Base-by-base conservation (phyloP, 768 basidiomycete species). In the Hericium rajendrae region DNA sequence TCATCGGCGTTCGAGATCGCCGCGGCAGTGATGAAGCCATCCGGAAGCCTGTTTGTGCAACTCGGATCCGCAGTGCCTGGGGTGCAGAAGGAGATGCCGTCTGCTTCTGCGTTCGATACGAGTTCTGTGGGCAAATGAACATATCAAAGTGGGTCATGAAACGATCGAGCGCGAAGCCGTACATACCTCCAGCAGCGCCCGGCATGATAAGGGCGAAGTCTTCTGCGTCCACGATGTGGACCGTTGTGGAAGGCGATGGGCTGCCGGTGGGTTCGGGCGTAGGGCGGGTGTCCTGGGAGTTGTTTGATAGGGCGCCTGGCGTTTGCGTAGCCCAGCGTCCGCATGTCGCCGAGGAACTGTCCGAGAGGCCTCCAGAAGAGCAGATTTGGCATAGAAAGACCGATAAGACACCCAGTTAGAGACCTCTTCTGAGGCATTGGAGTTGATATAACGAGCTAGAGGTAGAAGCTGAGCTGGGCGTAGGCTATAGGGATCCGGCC, bases 181-280 rank as follows among this genome's bases (percentile, higher is more conserved):
- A 53, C 68, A n/a, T 55, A 75, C 74, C 75, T 18, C 70, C 72
- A 0, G 66, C 12, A 2, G 18, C 62, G 24, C 15, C 50, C 3
- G 73, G 75, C 12, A 76, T 57, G 28, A 76, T 61, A 46, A 76
- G 58, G 2, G 71, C 71, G 39, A 76, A 76, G 37, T 66, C 59
- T 8, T 64, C 60, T 16, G 53, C 62, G 38, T 59, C 64, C 4
- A 38, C 59, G 54, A 70, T 69, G 58, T 73, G 72, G 26, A 76
- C 70, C 0, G 73, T 77, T 5, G 72, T 75, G 24, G 63, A 59
- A 6, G 60, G 6, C 0, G 70, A 71, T 1, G 71, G 56, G 0
- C 60, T 56, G 1, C 73, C 74, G 1, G 75, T 76, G 2, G 76
- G 74, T 48, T 69, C 66, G 3, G 75, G 75, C 2, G 75, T 76